Base-by-base conservation (phyloP, 2,329 filamentous ascomycete genomes). In the Parastagonospora avenae region DNA sequence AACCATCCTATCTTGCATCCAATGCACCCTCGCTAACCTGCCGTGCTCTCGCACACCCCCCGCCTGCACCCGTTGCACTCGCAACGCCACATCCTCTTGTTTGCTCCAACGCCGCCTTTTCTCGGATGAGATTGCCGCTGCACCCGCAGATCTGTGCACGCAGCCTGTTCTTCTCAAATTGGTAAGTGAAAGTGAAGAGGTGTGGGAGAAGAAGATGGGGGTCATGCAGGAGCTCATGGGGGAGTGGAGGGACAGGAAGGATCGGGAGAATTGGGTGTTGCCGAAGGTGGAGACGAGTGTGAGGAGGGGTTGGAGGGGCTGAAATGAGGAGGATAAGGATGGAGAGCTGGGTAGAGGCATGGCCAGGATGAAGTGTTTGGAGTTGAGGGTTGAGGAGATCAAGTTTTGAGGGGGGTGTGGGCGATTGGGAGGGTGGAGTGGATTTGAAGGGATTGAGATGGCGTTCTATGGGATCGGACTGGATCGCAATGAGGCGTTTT, bases 11-110 rank as follows among this genome's bases (percentile, higher is more conserved):
- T 70, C 69, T 3, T 73, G 70, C 15, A 53, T 66, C 0, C 67
- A 72, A 50, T 73, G 70, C 53, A 62, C 52, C 1, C 56, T 66
- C 15, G 44, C 54, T 1, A 32, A 43, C 2, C 57, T 73, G 2
- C 60, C 62, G 8, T 73, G 70, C 48, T 71, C 68, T 0, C 56
- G 67, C 24, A 69, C 59, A 1, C 42, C 52, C 8, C 67, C 70
- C 0, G 16, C 44, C 30, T 73, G 69, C 42, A 57, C 60, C 0
- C 66, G 70, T 7, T 72, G 70, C 46, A 45, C 40, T 6, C 59
- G 70, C 2, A 50, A 58, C 5, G 54, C 2, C 10, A 46, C 6
- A 47, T 37, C 1, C 35, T 1, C 57, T 1, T 73, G 70, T 38
- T 59, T 73, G 0, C 47, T 66, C 0, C 61, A 64, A 4, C 65